Percentiles rank a stretch among this genome's conserved stretches.
These are phyloP conservation scores for Dactylis glomerata DNA, from an alignment of 176 grass and related monocot genomes.

Conservation along the genomic window DNA sequence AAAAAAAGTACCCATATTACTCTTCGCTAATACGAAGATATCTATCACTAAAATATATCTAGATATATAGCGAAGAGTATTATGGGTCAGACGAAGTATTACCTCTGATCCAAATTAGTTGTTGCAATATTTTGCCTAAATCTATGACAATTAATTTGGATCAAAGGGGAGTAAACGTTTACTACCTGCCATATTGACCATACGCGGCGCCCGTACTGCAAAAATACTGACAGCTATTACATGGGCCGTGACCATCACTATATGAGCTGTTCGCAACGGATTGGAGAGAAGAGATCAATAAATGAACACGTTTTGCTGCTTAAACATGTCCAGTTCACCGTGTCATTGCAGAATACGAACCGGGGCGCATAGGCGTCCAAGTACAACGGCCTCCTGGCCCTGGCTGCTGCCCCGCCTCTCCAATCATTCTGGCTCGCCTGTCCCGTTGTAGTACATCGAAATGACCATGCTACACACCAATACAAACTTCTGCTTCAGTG, in stretches of 20 bases:
- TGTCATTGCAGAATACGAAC: constrained; percentile 1
- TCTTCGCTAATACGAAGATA: too few species aligned
- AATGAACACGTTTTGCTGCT: neutral
- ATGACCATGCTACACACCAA: neutral
- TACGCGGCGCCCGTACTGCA: neutral
- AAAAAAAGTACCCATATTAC: too few species aligned
- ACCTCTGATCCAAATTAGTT: too few species aligned
- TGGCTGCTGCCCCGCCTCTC: neutral
- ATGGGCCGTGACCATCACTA: neutral
- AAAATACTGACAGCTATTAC: neutral
- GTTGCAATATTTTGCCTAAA: too few species aligned
- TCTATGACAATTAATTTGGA: too few species aligned
- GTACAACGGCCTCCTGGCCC: neutral
- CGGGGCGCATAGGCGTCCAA: constrained; percentile 24
- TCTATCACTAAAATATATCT: too few species aligned
- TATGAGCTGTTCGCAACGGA: neutral
- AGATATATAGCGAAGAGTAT: too few species aligned
- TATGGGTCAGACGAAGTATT: too few species aligned
- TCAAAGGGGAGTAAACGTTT: neutral
- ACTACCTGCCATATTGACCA: neutral
- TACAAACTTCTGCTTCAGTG: neutral
- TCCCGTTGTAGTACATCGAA: neutral
- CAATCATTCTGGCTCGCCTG: constrained; percentile 3
- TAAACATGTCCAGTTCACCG: neutral
- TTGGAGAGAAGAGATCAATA: neutral